Conservation (phyloP, 2,329 filamentous ascomycete genomes). For the Penicillium capsulatum region DNA sequence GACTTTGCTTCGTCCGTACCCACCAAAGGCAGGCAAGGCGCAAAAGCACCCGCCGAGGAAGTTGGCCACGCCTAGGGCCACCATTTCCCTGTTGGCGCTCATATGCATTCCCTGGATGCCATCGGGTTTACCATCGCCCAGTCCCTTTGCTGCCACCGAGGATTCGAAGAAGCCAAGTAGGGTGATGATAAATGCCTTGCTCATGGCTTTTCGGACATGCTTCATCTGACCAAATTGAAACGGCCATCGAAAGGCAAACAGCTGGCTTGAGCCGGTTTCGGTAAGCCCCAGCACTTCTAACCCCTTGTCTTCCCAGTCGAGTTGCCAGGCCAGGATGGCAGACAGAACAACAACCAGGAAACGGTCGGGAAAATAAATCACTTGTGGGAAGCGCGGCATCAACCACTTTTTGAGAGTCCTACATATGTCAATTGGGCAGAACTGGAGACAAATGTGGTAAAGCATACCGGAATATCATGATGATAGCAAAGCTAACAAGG, state of each 20-base stretch:
- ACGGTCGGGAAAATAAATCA: constrained; percentile 88
- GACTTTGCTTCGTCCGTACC: constrained; percentile 93
- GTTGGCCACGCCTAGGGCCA: constrained; percentile 86
- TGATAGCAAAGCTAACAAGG: constrained; percentile 73
- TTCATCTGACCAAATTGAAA: constrained; percentile 72
- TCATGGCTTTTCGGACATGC: constrained; percentile 80
- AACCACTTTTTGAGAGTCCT: constrained; percentile 78
- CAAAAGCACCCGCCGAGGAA: constrained; percentile 88
- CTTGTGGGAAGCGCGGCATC: constrained; percentile 70
- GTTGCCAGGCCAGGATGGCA: constrained; percentile 70
- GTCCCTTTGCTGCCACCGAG: constrained; percentile 88
- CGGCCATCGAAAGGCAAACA: constrained; percentile 81
- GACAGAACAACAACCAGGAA: constrained; percentile 85
- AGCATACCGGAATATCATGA: constrained; percentile 79
- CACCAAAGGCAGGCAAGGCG: constrained; percentile 88
- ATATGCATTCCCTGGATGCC: constrained; percentile 74
- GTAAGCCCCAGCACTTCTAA: constrained; percentile 80
- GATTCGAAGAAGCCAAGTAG: constrained; percentile 98
- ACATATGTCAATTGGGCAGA: background rate
- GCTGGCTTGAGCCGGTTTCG: constrained; percentile 63
- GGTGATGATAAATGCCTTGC: constrained; percentile 88
- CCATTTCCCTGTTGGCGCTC: constrained; percentile 87
- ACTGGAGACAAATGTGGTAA: background rate
- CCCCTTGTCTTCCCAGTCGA: constrained; percentile 74
- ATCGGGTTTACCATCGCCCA: constrained; percentile 60